A percentile compares a stretch with the other conserved stretches of the same genome.
Conservation (phyloP, 1,284 basidiomycete genomes). For the Leccinum subspadiceum region DNA sequence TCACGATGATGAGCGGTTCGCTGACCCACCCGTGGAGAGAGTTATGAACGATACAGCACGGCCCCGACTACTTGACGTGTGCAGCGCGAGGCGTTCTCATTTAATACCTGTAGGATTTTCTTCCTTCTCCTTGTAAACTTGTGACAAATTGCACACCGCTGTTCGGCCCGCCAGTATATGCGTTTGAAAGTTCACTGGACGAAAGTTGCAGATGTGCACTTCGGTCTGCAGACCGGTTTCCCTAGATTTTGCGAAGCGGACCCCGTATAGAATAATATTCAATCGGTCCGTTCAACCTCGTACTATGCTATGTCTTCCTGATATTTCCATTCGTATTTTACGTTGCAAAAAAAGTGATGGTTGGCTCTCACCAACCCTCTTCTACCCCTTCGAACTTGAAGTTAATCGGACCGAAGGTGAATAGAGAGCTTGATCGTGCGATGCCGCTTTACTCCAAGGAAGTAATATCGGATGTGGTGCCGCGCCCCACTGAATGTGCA, state of each 20-base stretch:
- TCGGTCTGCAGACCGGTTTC: neutral
- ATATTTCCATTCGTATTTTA: neutral
- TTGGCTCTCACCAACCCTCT: neutral
- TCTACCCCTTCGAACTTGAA: neutral
- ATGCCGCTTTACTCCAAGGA: neutral
- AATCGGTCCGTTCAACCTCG: neutral
- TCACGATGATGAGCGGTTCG: neutral
- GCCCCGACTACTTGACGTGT: neutral
- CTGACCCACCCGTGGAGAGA: slow-evolving; percentile 1
- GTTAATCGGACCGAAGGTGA: neutral
- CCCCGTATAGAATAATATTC: neutral
- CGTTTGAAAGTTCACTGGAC: neutral
- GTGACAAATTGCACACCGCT: slow-evolving; percentile 5
- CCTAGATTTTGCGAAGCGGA: neutral
- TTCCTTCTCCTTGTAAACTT: slow-evolving; percentile 10
- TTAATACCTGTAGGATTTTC: slow-evolving; percentile 1
- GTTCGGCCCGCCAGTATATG: neutral
- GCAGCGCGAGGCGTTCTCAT: slow-evolving; percentile 2
- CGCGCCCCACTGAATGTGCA: neutral
- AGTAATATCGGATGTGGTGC: neutral
- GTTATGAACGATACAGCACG: slow-evolving; percentile 8
- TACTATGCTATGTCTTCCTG: neutral
- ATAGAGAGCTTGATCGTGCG: slow-evolving; percentile 1
- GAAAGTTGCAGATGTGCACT: neutral
- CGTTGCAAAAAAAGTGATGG: neutral